Evolutionary conservation across 768 basidiomycete species (phyloP).

Genomic region (Termitomyces sp.): DNA sequence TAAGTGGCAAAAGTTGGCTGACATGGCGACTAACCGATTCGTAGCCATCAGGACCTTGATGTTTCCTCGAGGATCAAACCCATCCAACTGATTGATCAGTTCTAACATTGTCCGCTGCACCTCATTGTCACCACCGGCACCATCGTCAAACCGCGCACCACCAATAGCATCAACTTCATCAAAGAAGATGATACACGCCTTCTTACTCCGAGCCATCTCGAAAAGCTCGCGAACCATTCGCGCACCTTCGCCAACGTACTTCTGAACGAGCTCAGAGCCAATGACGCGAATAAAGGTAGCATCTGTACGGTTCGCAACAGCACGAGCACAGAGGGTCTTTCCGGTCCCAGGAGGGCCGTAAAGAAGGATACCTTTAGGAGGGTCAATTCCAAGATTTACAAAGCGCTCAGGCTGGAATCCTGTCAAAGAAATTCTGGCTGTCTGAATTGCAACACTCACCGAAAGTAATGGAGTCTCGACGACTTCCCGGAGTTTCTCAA

Average conservation of each 20-base stretch:
- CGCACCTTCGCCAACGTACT: slow-evolving; percentile 98
- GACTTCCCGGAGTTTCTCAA: slow-evolving; percentile 97
- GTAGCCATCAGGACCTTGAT: slow-evolving; percentile 99
- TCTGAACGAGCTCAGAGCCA: slow-evolving; percentile 98
- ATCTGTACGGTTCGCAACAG: slow-evolving; percentile 97
- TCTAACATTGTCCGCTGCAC: slow-evolving; percentile 99
- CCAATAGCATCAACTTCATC: slow-evolving; percentile 99
- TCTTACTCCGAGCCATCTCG: slow-evolving; percentile 98
- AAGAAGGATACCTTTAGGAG: slow-evolving; percentile 95
- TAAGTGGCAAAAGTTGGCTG: not conserved
- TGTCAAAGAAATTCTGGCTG: slow-evolving; percentile 13
- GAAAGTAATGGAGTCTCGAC: slow-evolving; percentile 95
- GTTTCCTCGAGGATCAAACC: slow-evolving; percentile 98
- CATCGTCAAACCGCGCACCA: slow-evolving; percentile 97
- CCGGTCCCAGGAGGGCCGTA: slow-evolving; percentile 98
- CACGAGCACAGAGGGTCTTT: slow-evolving; percentile 96
- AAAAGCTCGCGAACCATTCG: slow-evolving; percentile 98
- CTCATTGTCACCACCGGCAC: slow-evolving; percentile 98
- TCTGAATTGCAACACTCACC: slow-evolving; percentile 42
- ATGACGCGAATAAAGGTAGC: slow-evolving; percentile 99
- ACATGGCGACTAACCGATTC: slow-evolving; percentile 63
- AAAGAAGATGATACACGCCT: slow-evolving; percentile 99
- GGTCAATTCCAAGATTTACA: slow-evolving; percentile 97
- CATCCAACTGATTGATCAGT: slow-evolving; percentile 97
- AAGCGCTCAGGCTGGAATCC: slow-evolving; percentile 89